Conservation (phyloP, 805 yeast genomes). For the Barnettozyma wickerhamii region DNA sequence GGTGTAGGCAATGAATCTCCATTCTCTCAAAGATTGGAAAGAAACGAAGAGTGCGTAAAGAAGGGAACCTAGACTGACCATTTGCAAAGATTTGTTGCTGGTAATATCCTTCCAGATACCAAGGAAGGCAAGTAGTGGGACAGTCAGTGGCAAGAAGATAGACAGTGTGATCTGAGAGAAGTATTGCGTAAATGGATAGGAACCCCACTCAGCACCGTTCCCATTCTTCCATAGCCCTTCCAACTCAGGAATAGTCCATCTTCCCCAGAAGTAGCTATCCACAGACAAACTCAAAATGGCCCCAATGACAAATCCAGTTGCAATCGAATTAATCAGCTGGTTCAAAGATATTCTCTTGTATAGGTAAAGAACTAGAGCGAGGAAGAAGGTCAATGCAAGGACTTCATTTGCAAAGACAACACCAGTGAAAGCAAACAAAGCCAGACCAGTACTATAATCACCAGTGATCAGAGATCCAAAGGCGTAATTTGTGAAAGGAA, state of each 20-base stretch:
- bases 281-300: slow-evolving; percentile 40
- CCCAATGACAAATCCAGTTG: slow-evolving; percentile 52
- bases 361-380: slow-evolving; percentile 41
- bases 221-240: slow-evolving; percentile 63
- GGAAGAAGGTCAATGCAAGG: slow-evolving; percentile 46
- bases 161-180: slow-evolving; percentile 41
- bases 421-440: slow-evolving; percentile 57
- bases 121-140: slow-evolving; percentile 32
- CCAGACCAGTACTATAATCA: slow-evolving; percentile 39
- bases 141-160: slow-evolving; percentile 44
- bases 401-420: slow-evolving; percentile 72
- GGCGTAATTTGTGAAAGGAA: slow-evolving; percentile 65
- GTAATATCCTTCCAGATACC: slow-evolving; percentile 35
- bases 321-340: slow-evolving; percentile 35
- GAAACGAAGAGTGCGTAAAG: slow-evolving; percentile 64
- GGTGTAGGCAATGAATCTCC: slow-evolving; percentile 81
- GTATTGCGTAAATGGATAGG: slow-evolving; percentile 69
- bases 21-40: slow-evolving; percentile 86
- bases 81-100: slow-evolving; percentile 32
- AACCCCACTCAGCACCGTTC: slow-evolving; percentile 77
- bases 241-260: slow-evolving; percentile 65
- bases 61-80: slow-evolving; percentile 47
- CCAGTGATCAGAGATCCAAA: slow-evolving; percentile 48
- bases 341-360: slow-evolving; percentile 43
- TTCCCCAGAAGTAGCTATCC: slow-evolving; percentile 77